These are phyloP conservation scores for Plasmodium chabaudi DNA, from an alignment of 169 alveolate species.

Conservation along the genomic window DNA sequence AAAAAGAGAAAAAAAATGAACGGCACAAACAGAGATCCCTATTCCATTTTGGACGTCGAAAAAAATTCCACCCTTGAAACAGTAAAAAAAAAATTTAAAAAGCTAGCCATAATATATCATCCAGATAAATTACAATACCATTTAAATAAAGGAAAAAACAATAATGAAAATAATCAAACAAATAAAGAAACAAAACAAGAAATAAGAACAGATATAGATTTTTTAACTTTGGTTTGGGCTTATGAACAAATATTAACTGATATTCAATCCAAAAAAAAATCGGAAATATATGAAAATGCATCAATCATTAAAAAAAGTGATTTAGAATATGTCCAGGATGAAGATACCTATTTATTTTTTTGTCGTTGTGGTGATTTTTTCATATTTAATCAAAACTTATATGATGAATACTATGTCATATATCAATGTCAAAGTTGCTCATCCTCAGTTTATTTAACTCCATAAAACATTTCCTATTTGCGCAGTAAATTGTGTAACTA, in stretches of 20 bases:
- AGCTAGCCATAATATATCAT: constrained; percentile 59
- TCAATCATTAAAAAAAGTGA: constrained; percentile 42
- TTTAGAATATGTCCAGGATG: constrained; percentile 43
- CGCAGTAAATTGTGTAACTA: not conserved
- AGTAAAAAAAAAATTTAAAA: constrained; percentile 48
- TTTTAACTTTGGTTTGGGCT: constrained; percentile 66
- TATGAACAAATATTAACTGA: constrained; percentile 66
- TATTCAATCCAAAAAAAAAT: constrained; percentile 28
- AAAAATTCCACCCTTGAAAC: constrained; percentile 52
- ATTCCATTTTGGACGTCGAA: constrained; percentile 59
- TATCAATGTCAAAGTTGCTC: constrained; percentile 67
- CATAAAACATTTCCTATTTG: not conserved
- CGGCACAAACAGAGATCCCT: constrained; percentile 17
- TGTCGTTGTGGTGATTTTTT: constrained; percentile 72
- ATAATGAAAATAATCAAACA: constrained; percentile 10
- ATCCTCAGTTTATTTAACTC: constrained; percentile 55
- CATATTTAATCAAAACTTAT: constrained; percentile 42
- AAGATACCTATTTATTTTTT: constrained; percentile 33
- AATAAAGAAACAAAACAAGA: constrained; percentile 9
- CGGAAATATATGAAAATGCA: constrained; percentile 65
- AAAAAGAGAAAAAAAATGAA: not conserved
- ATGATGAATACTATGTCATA: constrained; percentile 47
- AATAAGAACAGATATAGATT: constrained; percentile 26
- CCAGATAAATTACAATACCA: constrained; percentile 55
- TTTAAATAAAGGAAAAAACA: constrained; percentile 10